A percentile compares a stretch with the other conserved stretches of the same genome.
Evolutionary conservation across 768 basidiomycete genomes (phyloP).

Genomic region (Amanita muscaria): DNA sequence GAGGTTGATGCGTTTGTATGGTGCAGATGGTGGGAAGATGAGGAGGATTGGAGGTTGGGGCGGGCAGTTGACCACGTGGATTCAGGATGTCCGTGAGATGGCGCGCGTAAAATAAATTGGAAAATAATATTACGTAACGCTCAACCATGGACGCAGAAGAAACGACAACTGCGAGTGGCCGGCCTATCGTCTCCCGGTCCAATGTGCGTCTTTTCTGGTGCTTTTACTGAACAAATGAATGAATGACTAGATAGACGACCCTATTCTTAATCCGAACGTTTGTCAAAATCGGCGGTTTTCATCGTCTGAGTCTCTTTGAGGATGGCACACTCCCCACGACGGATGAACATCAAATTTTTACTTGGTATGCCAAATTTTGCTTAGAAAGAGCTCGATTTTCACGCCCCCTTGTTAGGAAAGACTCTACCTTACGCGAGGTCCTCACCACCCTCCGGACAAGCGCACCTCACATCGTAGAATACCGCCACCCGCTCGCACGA

Average conservation of each 20-base stretch:
- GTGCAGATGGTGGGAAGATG: constrained; percentile 33
- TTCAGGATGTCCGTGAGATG: constrained; percentile 26
- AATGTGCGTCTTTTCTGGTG: constrained; percentile 29
- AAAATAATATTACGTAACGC: neutral
- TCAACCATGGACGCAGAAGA: neutral
- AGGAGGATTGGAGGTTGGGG: constrained; percentile 45
- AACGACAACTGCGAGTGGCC: neutral
- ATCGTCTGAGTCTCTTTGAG: constrained; percentile 66
- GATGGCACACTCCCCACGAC: constrained; percentile 68
- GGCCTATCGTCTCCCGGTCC: constrained; percentile 43
- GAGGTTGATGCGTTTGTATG: constrained; percentile 24
- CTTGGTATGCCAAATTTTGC: constrained; percentile 43
- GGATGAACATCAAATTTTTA: constrained; percentile 78
- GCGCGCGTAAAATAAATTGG: constrained; percentile 3
- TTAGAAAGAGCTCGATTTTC: neutral
- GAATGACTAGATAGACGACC: constrained; percentile 34
- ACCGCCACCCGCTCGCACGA: constrained; percentile 73
- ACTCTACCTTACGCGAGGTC: constrained; percentile 73
- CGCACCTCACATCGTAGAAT: constrained; percentile 59
- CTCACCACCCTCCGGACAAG: constrained; percentile 68
- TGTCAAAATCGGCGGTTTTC: constrained; percentile 74
- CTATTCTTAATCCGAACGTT: constrained; percentile 81
- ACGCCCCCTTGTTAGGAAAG: constrained; percentile 45
- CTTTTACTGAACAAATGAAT: neutral
- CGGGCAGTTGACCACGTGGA: constrained; percentile 32